These are phyloP conservation scores for Arabidopsis lyrata DNA, from an alignment of 441 rosid species.

Conservation along the genomic window DNA sequence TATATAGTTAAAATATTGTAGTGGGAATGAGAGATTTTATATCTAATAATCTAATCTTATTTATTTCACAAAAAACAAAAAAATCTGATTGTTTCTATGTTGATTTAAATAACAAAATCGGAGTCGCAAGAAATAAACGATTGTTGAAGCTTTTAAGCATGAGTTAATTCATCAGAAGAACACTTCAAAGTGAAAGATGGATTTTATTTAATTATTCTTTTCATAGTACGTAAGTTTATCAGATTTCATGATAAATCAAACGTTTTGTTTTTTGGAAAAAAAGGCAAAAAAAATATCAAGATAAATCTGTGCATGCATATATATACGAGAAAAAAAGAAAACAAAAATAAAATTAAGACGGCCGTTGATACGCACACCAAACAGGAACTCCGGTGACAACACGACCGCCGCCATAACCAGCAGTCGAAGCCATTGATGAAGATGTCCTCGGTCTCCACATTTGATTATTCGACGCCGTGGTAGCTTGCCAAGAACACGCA, in stretches of 20 bases:
- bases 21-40: neutral
- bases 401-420: conserved; percentile 37
- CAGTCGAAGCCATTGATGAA: conserved; percentile 33
- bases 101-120: conserved; percentile 13
- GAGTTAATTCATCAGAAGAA: neutral
- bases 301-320: neutral
- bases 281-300: conserved; percentile 10
- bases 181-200: neutral
- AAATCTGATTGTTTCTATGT: neutral
- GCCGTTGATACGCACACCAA: conserved; percentile 34
- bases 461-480: neutral
- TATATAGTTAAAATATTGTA: neutral
- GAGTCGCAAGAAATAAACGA: neutral
- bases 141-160: neutral
- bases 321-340: neutral
- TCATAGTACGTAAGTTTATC: neutral
- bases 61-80: neutral
- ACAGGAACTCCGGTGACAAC: conserved; percentile 50
- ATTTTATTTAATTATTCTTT: conserved; percentile 2
- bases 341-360: conserved; percentile 3
- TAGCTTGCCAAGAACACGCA: conserved; percentile 41
- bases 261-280: neutral
- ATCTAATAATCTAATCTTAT: neutral
- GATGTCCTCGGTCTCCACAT: conserved; percentile 37
- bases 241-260: neutral